These are phyloP conservation scores for Picea sitchensis DNA, from an alignment of 75 land plant species.

Conservation along the genomic window DNA sequence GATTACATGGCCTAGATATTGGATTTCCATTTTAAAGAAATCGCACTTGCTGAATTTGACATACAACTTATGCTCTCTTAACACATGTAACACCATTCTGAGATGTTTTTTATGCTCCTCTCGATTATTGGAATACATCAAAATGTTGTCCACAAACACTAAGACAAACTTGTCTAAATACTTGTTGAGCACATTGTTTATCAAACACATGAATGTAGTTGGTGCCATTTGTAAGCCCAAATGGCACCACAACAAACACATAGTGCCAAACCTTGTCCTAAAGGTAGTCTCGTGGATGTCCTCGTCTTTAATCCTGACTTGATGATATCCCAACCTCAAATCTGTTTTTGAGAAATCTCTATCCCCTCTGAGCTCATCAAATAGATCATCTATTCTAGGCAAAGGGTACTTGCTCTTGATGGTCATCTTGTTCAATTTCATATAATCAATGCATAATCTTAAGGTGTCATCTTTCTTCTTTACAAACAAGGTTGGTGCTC, in stretches of 20 bases:
- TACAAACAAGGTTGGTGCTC: conserved; percentile 18
- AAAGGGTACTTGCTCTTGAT: conserved; percentile 29
- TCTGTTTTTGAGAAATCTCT: conserved; percentile 16
- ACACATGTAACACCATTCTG: not conserved
- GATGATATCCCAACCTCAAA: too few species aligned
- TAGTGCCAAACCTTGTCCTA: conserved; percentile 18
- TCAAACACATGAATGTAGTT: not conserved
- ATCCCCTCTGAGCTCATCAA: conserved; percentile 15
- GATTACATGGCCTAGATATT: conserved; percentile 6
- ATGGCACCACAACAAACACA: conserved; percentile 17
- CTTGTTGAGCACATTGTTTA: conserved; percentile 1
- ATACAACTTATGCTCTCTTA: conserved; percentile 9
- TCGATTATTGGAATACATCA: not conserved
- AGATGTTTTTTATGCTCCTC: conserved; percentile 3
- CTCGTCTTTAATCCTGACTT: not conserved
- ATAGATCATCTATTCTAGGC: conserved; percentile 19
- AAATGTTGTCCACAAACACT: not conserved
- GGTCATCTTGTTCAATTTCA: conserved; percentile 20
- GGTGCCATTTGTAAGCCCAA: conserved; percentile 10
- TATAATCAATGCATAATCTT: conserved; percentile 20
- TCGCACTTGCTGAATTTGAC: conserved; percentile 11
- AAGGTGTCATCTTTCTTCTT: conserved; percentile 20
- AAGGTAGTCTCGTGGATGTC: conserved; percentile 22
- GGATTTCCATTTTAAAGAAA: not conserved
- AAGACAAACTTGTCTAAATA: conserved; percentile 4